Conservation (phyloP, 305 asterid species). For the Ilex paraguariensis region DNA sequence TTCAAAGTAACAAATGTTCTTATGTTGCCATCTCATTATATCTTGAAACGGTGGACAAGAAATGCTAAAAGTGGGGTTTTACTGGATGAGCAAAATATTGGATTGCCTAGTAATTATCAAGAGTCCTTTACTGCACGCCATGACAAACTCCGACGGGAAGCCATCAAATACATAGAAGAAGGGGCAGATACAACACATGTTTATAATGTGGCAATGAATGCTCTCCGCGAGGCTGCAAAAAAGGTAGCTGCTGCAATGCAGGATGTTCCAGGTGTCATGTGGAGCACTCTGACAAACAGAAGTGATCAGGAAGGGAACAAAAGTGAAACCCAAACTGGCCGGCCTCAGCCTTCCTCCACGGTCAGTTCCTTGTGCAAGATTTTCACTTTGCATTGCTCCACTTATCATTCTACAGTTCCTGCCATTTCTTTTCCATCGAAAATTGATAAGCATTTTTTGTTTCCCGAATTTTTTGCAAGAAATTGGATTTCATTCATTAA, state of each 20-base stretch:
- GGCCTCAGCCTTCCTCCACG: no score
- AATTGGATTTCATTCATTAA: no score
- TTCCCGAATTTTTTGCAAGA: no score
- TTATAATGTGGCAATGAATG: slow-evolving; percentile 43
- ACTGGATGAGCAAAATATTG: slow-evolving; percentile 45
- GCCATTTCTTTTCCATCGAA: no score
- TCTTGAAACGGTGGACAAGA: slow-evolving; percentile 64
- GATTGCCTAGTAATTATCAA: slow-evolving; percentile 46
- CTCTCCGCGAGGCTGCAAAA: slow-evolving; percentile 50
- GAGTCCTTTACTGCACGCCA: slow-evolving; percentile 61
- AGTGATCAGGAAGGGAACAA: no score
- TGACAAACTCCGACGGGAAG: slow-evolving; percentile 62
- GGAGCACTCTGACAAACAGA: neutral
- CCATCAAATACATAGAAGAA: slow-evolving; percentile 52
- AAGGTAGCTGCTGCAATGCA: slow-evolving; percentile 38
- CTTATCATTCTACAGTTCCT: no score
- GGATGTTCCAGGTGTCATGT: slow-evolving; percentile 10
- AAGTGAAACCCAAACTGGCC: no score
- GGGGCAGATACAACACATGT: slow-evolving; percentile 50
- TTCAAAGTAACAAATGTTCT: slow-evolving; percentile 67
- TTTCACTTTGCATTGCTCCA: no score
- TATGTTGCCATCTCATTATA: slow-evolving; percentile 54
- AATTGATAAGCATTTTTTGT: no score
- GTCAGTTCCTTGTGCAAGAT: no score
- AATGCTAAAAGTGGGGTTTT: slow-evolving; percentile 55